A percentile compares a stretch with the other conserved stretches of the same genome.
These are phyloP conservation scores for Hypoxylon sp. DNA, from an alignment of 2,329 filamentous ascomycete genomes.

Conservation along the genomic window DNA sequence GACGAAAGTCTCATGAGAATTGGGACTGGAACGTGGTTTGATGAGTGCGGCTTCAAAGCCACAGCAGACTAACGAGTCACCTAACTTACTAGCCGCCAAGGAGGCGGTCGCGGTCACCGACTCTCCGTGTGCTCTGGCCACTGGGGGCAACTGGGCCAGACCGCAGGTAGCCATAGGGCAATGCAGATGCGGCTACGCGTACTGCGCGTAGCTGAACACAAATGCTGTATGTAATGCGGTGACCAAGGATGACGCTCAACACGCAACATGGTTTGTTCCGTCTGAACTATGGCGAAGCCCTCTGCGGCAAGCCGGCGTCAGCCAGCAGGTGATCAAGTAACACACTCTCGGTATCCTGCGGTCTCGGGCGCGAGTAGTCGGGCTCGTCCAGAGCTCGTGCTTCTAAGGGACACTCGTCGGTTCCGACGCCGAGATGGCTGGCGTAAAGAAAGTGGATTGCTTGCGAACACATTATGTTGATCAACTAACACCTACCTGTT, in stretches of 20 bases:
- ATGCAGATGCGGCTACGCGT: slow-evolving; percentile 44
- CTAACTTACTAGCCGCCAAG: slow-evolving; percentile 25
- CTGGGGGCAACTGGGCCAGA: slow-evolving; percentile 1
- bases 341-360: slow-evolving; percentile 32
- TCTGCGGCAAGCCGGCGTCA: slow-evolving; percentile 28
- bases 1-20: slow-evolving; percentile 22
- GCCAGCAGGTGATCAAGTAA: slow-evolving; percentile 25
- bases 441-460: slow-evolving; percentile 31
- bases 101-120: slow-evolving; percentile 38
- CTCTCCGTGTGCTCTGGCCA: slow-evolving; percentile 35
- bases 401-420: slow-evolving; percentile 24
- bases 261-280: slow-evolving; percentile 36
- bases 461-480: slow-evolving; percentile 28
- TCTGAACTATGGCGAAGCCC: slow-evolving; percentile 26
- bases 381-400: slow-evolving; percentile 16
- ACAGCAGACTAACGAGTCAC: slow-evolving; percentile 38
- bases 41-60: slow-evolving; percentile 47
- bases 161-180: slow-evolving; percentile 9
- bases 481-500: slow-evolving; percentile 7
- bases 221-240: slow-evolving; percentile 26
- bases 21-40: slow-evolving; percentile 51
- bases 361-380: slow-evolving; percentile 26
- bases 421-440: slow-evolving; percentile 38
- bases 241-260: slow-evolving; percentile 41
- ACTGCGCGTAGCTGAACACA: slow-evolving; percentile 38